A percentile compares a stretch with the other conserved stretches of the same genome.
Evolutionary conservation across 2,329 filamentous ascomycete species (phyloP).

Genomic region (Aspergillus tubingensis): DNA sequence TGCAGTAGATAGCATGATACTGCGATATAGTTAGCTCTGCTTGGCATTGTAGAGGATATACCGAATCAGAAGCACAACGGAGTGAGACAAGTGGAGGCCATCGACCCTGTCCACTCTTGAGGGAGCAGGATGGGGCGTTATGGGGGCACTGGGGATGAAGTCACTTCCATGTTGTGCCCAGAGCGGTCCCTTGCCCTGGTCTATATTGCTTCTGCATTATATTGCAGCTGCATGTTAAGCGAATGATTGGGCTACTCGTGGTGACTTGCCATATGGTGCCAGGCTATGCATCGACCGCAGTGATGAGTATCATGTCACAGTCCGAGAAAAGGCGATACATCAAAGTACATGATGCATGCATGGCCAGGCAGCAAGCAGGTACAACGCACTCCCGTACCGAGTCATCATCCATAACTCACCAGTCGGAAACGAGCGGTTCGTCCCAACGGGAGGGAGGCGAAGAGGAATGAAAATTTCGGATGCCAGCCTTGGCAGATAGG

Average conservation of each 20-base stretch:
- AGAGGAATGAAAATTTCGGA: neutral
- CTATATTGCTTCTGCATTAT: too few species aligned
- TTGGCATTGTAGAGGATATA: neutral
- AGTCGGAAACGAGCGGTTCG: neutral
- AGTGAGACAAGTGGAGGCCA: neutral
- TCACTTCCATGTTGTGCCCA: neutral
- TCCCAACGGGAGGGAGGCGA: neutral
- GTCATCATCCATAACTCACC: neutral
- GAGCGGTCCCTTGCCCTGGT: neutral
- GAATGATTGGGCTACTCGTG: too few species aligned
- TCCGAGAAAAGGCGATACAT: too few species aligned
- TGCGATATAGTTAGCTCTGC: neutral
- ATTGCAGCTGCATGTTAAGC: too few species aligned
- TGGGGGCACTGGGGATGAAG: neutral
- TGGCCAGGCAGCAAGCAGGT: neutral
- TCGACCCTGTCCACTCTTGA: neutral
- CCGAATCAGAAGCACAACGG: neutral
- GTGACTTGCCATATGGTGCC: too few species aligned
- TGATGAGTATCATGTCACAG: too few species aligned
- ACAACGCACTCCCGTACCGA: neutral
- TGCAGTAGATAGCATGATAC: neutral
- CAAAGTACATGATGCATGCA: neutral
- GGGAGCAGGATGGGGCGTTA: neutral
- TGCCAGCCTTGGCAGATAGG: neutral
- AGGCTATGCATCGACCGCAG: too few species aligned